These are phyloP conservation scores for Lolium rigidum DNA, from an alignment of 176 grass and related monocot genomes.

Conservation along the genomic window DNA sequence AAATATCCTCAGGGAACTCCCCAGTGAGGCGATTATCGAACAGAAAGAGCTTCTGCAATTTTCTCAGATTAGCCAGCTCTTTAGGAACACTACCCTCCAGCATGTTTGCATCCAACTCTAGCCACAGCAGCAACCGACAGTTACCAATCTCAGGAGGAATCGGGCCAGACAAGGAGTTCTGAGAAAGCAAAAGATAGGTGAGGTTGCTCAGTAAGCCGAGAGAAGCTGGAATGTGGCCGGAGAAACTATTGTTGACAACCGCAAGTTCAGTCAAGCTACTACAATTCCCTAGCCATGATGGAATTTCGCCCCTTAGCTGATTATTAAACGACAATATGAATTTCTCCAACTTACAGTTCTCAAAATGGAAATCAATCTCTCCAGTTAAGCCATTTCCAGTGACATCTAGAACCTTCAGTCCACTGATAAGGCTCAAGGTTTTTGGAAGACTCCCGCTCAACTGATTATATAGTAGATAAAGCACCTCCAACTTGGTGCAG, in stretches of 20 bases:
- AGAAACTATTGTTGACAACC: conserved; percentile 53
- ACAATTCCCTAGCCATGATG: conserved; percentile 61
- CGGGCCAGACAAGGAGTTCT: conserved; percentile 71
- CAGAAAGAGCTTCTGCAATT: conserved; percentile 24
- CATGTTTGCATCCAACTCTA: conserved; percentile 30
- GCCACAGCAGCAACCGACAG: conserved; percentile 2
- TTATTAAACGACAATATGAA: conserved; percentile 73
- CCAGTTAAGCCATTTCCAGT: conserved; percentile 59
- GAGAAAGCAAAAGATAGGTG: conserved; percentile 56
- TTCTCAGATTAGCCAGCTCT: conserved; percentile 33
- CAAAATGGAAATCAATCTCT: conserved; percentile 59
- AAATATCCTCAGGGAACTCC: conserved; percentile 71
- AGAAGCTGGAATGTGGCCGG: conserved; percentile 63
- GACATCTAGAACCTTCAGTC: conserved; percentile 50
- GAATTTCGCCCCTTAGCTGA: conserved; percentile 56
- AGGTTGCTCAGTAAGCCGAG: conserved; percentile 64
- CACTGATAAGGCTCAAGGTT: conserved; percentile 52
- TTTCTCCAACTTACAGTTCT: conserved; percentile 56
- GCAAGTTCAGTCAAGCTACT: conserved; percentile 47
- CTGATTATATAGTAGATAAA: conserved; percentile 60
- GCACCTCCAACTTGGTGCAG: conserved; percentile 63
- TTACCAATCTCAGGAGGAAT: conserved; percentile 35
- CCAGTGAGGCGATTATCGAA: conserved; percentile 39
- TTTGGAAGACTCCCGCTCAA: conserved; percentile 64
- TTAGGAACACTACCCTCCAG: conserved; percentile 13